Evolutionary conservation across 2,329 filamentous ascomycete species (phyloP).

Genomic region (Pseudopyrenochaeta lycopersici): DNA sequence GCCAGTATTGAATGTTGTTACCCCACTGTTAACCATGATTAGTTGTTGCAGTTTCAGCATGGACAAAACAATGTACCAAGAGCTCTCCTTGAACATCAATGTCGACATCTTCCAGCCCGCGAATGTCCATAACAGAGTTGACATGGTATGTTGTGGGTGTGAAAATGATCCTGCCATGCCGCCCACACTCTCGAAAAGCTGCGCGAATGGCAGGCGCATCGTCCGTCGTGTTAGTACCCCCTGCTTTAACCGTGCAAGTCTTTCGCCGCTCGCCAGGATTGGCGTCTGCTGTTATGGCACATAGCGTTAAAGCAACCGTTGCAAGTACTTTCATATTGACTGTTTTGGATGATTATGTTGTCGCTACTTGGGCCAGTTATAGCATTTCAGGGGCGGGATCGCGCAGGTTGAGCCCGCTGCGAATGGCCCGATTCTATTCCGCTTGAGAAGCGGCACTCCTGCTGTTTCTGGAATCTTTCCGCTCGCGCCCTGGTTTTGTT

Average conservation of each 20-base stretch:
- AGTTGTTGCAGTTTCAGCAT: background rate
- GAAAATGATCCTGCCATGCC: slow-evolving; percentile 33
- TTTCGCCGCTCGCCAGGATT: slow-evolving; percentile 5
- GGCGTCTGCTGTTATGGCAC: slow-evolving; percentile 1
- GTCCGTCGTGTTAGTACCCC: slow-evolving; percentile 30
- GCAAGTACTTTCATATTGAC: slow-evolving; percentile 2
- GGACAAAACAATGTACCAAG: slow-evolving; percentile 9
- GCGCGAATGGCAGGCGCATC: slow-evolving; percentile 37
- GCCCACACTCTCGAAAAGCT: slow-evolving; percentile 33
- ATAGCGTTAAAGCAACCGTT: background rate
- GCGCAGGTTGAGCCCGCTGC: background rate
- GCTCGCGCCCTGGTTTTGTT: background rate
- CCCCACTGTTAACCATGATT: slow-evolving; percentile 24
- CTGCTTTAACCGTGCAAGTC: slow-evolving; percentile 22
- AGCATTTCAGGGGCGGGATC: background rate
- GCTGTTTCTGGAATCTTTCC: background rate
- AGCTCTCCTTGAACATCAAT: slow-evolving; percentile 36
- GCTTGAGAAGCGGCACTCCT: background rate
- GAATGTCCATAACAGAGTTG: slow-evolving; percentile 32
- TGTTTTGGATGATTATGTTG: background rate
- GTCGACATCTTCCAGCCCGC: slow-evolving; percentile 32
- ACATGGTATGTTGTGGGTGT: slow-evolving; percentile 32
- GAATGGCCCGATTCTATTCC: background rate
- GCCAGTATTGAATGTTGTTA: slow-evolving; percentile 39
- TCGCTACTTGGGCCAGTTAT: background rate